These are phyloP conservation scores for Fusarium sp. DNA, from an alignment of 2,329 filamentous ascomycete genomes.

Conservation along the genomic window DNA sequence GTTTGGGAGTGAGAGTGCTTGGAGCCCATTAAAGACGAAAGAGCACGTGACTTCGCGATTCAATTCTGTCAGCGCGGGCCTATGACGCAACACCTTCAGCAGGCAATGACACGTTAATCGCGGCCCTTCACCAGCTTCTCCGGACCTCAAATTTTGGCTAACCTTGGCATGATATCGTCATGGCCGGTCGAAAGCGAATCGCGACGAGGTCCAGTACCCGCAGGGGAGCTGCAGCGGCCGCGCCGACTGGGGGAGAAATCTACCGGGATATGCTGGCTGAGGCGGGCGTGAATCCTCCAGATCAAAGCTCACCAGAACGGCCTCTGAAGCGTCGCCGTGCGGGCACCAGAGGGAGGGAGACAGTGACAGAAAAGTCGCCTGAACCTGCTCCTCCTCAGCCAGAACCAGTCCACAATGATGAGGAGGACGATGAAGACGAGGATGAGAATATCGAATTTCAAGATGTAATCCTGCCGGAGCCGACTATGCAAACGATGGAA, in stretches of 20 bases:
- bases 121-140: slow-evolving; percentile 13
- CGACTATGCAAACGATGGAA: slow-evolving; percentile 64
- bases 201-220: slow-evolving; percentile 40
- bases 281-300: slow-evolving; percentile 53
- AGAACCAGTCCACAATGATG: slow-evolving; percentile 24
- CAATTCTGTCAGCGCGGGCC: slow-evolving; percentile 1
- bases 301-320: slow-evolving; percentile 49
- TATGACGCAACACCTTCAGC: slow-evolving; percentile 44
- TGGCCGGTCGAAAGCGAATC: slow-evolving; percentile 49
- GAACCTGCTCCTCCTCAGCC: not conserved
- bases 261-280: slow-evolving; percentile 64
- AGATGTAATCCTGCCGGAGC: slow-evolving; percentile 60
- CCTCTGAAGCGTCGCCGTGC: slow-evolving; percentile 55
- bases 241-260: slow-evolving; percentile 51
- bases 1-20: not conserved
- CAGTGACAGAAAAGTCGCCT: not conserved
- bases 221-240: slow-evolving; percentile 20
- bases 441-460: slow-evolving; percentile 62
- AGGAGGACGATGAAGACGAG: slow-evolving; percentile 51
- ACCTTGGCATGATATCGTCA: slow-evolving; percentile 30
- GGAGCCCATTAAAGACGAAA: not conserved
- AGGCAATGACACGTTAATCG: slow-evolving; percentile 30
- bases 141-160: not conserved
- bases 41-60: slow-evolving; percentile 36
- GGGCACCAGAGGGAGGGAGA: slow-evolving; percentile 18